Percentiles rank a stretch among this genome's conserved stretches.
Conservation (phyloP, 176 grass and related monocot genomes). For the Oryza meridionalis region DNA sequence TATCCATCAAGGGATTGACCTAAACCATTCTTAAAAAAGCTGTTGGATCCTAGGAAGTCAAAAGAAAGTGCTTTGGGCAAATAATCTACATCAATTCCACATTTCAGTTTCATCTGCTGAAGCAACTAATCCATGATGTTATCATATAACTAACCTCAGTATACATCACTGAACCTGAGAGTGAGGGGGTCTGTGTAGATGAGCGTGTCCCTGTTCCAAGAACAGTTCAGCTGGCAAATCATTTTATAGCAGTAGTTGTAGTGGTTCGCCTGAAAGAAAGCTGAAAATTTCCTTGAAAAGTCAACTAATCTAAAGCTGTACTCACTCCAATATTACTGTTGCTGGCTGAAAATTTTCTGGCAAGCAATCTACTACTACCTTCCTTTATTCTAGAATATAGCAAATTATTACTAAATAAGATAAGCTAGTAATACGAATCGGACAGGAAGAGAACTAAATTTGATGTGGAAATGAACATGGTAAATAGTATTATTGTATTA, state of each 20-base stretch:
- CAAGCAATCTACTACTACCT: not conserved
- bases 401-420: too few relatives aligned
- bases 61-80: not conserved
- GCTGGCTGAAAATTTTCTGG: not conserved
- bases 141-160: slow-evolving; percentile 13
- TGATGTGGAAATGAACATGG: too few relatives aligned
- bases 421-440: too few relatives aligned
- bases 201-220: not conserved
- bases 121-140: slow-evolving; percentile 45
- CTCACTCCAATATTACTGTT: not conserved
- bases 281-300: not conserved
- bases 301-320: not conserved
- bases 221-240: slow-evolving; percentile 15
- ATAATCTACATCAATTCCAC: slow-evolving; percentile 12
- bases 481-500: too few relatives aligned
- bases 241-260: slow-evolving; percentile 21
- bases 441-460: too few relatives aligned
- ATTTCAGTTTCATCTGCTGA: slow-evolving; percentile 5
- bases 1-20: not conserved
- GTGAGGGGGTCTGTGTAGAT: not conserved
- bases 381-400: too few relatives aligned
- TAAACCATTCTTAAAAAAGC: slow-evolving; percentile 10
- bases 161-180: not conserved
- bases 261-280: slow-evolving; percentile 41
- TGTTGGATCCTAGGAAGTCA: slow-evolving; percentile 22